Base-by-base conservation (phyloP, 108 stramenopile species). In the Nitzschia palea region DNA sequence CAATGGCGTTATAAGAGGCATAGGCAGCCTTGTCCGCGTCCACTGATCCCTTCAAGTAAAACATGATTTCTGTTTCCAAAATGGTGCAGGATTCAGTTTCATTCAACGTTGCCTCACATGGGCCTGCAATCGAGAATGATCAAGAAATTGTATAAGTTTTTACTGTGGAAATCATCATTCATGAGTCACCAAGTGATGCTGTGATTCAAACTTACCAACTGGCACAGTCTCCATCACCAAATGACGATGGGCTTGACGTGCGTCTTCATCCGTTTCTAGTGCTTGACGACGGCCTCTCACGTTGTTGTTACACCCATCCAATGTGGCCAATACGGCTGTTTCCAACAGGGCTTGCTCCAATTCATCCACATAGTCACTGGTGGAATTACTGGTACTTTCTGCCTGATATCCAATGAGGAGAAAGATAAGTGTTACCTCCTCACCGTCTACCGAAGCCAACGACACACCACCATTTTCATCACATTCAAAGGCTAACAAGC, bases 51-150 rank as follows among this genome's bases (percentile, higher is more conserved):
- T 68, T 48, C 25, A 73, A 35, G 29, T 37, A 55, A 53, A 78
- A 54, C 4, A 65, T 43, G n/a, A 71, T 26, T 17, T 66, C 60
- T 4, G 77, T 78, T 31, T 78, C 70, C 33, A 78, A 32, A 26
- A 71, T 43, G 30, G 33, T 57, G 51, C 77, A 78, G 29, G 58
- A 43, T 25, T 60, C 65, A 0, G 44, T 62, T 45, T 22, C 47
- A 18, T 74, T 55, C 29, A 55, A 15, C 12, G 59, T 50, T 8
- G 67, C 23, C 14, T 55, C 54, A 35, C 67, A 68, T 20, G 53
- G 32, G 37, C 22, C 51, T 40, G 27, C 1, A 31, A 29, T 3
- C 1, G 2, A 25, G 2, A 27, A 61, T 22, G 27, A 47, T 20
- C 4, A 27, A 47, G 28, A 26, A 35, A 23, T 30, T 50, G 5